Evolutionary conservation across 352 stramenopile species (phyloP).

Genomic region (Globisporangium megalacanthum): DNA sequence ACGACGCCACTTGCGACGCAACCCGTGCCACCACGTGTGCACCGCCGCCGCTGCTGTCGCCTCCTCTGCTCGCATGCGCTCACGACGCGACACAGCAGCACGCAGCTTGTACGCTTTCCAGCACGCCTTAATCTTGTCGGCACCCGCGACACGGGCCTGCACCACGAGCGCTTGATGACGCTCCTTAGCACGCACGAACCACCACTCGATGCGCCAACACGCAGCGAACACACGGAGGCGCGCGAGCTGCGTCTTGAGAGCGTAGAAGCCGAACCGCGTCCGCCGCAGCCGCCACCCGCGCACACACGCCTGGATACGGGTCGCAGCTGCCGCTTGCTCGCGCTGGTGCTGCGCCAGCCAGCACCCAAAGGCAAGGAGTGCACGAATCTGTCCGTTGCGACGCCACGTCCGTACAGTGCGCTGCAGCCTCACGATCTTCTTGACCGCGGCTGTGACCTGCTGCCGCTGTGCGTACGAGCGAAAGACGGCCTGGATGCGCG

Average conservation of each 20-base stretch:
- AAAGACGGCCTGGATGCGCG: constrained; percentile 9
- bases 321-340: constrained; percentile 16
- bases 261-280: constrained; percentile 38
- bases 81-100: constrained; percentile 10
- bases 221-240: constrained; percentile 30
- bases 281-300: constrained; percentile 33
- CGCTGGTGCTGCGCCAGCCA: constrained; percentile 27
- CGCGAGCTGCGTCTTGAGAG: constrained; percentile 27
- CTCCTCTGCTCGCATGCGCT: neutral
- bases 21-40: constrained; percentile 37
- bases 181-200: constrained; percentile 24
- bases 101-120: constrained; percentile 29
- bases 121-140: constrained; percentile 21
- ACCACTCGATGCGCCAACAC: constrained; percentile 52
- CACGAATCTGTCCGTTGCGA: constrained; percentile 25
- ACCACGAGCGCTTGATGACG: constrained; percentile 17
- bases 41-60: constrained; percentile 17
- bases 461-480: constrained; percentile 13
- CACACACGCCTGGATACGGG: constrained; percentile 18
- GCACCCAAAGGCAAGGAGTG: constrained; percentile 23
- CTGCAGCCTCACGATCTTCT: constrained; percentile 24
- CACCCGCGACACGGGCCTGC: neutral
- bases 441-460: constrained; percentile 13
- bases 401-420: constrained; percentile 36
- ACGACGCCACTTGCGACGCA: constrained; percentile 32